Percentiles rank a stretch among this genome's conserved stretches.
phyloP scores from a whole-genome alignment of 2,329 filamentous ascomycete species.

The Microthyrium microscopicum region DNA sequence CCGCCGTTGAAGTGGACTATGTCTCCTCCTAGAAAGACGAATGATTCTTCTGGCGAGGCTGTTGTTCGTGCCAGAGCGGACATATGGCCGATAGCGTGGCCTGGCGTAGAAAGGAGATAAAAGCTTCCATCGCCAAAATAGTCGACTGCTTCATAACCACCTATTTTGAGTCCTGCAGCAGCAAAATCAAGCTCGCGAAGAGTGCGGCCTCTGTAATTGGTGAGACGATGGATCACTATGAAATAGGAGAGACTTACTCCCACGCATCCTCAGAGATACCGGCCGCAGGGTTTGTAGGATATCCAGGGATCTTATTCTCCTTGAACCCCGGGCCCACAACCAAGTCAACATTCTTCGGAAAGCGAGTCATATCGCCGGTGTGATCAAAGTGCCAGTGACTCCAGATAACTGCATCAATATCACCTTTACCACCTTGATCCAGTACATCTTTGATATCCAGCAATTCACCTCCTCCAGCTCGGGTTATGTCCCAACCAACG shows the following conservation, averaged over 20 bases:
- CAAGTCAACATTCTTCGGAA: constrained; percentile 29
- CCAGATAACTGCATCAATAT: constrained; percentile 23
- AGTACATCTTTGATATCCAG: no score
- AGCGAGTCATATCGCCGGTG: constrained; percentile 31
- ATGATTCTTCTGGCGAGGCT: constrained; percentile 2
- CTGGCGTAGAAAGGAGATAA: constrained; percentile 37
- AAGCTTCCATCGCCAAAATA: constrained; percentile 41
- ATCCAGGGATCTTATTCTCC: constrained; percentile 29
- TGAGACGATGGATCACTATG: no score
- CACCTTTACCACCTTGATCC: constrained; percentile 14
- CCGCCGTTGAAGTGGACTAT: constrained; percentile 25
- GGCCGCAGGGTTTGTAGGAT: constrained; percentile 19
- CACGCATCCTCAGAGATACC: constrained; percentile 14
- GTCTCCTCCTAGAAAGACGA: constrained; percentile 8
- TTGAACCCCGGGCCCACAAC: constrained; percentile 38
- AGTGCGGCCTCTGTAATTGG: no score
- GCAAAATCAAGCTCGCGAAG: constrained; percentile 14
- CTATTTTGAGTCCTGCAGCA: constrained; percentile 20
- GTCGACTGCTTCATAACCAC: constrained; percentile 31
- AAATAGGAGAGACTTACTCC: no score
- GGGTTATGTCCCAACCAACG: no score
- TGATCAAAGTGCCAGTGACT: constrained; percentile 33
- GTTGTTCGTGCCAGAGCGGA: constrained; percentile 9
- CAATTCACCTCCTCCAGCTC: no score
- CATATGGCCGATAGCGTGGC: constrained; percentile 13